These are phyloP conservation scores for Puccinellia tenuiflora DNA, from an alignment of 176 grass and related monocot genomes.

Conservation along the genomic window DNA sequence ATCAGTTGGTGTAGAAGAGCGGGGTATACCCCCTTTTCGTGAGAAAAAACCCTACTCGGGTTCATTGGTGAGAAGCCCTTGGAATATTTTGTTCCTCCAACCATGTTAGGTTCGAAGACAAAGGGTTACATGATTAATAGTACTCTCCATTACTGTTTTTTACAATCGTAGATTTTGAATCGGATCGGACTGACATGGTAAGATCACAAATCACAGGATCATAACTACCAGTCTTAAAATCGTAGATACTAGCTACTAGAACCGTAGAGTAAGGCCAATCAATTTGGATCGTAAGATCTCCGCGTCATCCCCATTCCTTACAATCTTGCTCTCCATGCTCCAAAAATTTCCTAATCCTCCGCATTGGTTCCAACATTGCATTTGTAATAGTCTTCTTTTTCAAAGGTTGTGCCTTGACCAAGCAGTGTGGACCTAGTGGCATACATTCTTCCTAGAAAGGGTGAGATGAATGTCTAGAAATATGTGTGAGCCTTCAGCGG, in stretches of 20 bases:
- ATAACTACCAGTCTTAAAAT: not conserved
- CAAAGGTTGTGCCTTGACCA: not conserved
- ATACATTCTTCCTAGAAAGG: not conserved
- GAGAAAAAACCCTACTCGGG: too few species aligned
- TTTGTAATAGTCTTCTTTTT: not conserved
- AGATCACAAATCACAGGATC: not conserved
- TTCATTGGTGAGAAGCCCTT: not conserved
- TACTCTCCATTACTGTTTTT: not conserved
- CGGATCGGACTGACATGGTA: not conserved
- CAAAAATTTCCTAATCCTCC: too few species aligned
- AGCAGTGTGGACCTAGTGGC: not conserved
- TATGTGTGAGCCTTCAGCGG: not conserved
- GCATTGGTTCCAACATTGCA: not conserved
- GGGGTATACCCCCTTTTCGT: too few species aligned
- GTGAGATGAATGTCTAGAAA: not conserved
- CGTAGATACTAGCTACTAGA: not conserved
- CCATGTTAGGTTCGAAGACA: not conserved
- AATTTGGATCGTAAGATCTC: not conserved
- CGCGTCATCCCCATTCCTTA: not conserved
- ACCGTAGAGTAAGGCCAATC: not conserved
- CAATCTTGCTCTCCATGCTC: not conserved
- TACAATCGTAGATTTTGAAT: not conserved
- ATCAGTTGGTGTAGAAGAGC: too few species aligned
- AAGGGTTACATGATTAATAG: not conserved
- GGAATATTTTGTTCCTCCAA: not conserved